Evolutionary conservation across 768 basidiomycete genomes (phyloP).

Genomic region (Pilatotrama ljubarskyi): DNA sequence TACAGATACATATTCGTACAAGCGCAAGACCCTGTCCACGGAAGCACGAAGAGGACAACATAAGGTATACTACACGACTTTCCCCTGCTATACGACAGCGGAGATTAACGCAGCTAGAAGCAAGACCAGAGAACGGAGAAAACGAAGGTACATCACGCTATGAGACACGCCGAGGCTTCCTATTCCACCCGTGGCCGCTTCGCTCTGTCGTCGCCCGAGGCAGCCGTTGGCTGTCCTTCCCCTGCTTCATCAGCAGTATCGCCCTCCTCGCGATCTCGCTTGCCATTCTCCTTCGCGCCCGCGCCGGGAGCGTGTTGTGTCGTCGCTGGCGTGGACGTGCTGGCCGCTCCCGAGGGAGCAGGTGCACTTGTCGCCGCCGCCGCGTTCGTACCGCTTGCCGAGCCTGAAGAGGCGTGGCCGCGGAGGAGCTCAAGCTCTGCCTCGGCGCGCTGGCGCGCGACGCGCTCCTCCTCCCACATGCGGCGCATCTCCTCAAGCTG

Average conservation of each 20-base stretch:
- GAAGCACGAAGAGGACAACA: background rate
- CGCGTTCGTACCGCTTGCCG: conserved; percentile 2
- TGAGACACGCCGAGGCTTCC: background rate
- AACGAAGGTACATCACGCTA: background rate
- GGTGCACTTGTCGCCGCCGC: conserved; percentile 5
- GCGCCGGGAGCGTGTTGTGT: background rate
- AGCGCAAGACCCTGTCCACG: background rate
- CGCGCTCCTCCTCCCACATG: conserved; percentile 79
- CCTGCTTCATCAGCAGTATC: conserved; percentile 3
- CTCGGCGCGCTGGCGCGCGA: conserved; percentile 57
- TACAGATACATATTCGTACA: conserved; percentile 9
- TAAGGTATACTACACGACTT: conserved; percentile 7
- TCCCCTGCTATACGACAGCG: background rate
- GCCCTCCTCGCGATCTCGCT: conserved; percentile 19
- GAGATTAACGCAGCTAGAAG: background rate
- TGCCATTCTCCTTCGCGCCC: conserved; percentile 19
- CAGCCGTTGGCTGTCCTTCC: conserved; percentile 12
- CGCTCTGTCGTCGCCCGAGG: conserved; percentile 26
- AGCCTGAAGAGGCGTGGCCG: conserved; percentile 4
- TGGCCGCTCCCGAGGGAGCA: background rate
- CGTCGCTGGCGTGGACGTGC: no score
- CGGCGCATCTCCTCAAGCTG: conserved; percentile 81
- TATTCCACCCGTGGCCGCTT: conserved; percentile 31
- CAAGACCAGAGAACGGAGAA: background rate
- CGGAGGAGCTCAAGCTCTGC: conserved; percentile 58